These are phyloP conservation scores for Micromonas pusilla DNA, from an alignment of 139 green algal genomes.

Conservation along the genomic window DNA sequence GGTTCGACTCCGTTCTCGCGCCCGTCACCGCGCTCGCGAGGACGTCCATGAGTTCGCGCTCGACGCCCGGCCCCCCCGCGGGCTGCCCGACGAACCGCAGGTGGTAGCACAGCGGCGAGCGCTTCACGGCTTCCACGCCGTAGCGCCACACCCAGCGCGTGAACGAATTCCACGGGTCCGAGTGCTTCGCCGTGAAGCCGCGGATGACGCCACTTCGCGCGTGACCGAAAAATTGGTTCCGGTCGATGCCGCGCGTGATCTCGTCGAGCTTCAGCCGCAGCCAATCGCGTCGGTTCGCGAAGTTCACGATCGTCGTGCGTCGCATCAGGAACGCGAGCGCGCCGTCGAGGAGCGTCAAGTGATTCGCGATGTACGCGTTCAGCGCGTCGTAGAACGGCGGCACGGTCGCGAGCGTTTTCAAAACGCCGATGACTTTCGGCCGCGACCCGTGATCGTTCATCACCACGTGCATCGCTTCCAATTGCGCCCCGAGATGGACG, in stretches of 20 bases:
- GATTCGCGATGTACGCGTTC: not conserved
- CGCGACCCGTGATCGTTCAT: not conserved
- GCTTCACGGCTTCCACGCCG: not conserved
- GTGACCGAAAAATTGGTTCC: not conserved
- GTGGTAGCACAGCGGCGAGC: not conserved
- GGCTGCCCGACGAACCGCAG: not conserved
- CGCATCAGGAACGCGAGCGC: not conserved
- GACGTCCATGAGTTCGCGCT: not conserved
- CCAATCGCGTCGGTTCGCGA: not conserved
- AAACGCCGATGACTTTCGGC: not conserved
- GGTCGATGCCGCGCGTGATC: not conserved
- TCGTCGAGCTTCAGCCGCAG: not conserved
- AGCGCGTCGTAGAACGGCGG: constrained; percentile 5
- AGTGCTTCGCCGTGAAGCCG: not conserved
- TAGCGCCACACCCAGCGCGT: not conserved
- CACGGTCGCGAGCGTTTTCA: not conserved
- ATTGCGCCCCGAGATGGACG: not conserved
- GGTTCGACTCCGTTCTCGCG: too few species aligned
- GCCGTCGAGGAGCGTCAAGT: not conserved
- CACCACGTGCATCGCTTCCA: not conserved
- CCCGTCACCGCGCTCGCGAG: not conserved
- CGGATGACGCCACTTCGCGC: too few species aligned
- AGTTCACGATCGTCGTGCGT: not conserved
- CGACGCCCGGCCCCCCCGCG: not conserved
- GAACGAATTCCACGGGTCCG: not conserved